Percentiles rank a stretch among this genome's conserved stretches.
These are phyloP conservation scores for Phyllosticta citrichinensis DNA, from an alignment of 2,329 filamentous ascomycete species.

Conservation along the genomic window DNA sequence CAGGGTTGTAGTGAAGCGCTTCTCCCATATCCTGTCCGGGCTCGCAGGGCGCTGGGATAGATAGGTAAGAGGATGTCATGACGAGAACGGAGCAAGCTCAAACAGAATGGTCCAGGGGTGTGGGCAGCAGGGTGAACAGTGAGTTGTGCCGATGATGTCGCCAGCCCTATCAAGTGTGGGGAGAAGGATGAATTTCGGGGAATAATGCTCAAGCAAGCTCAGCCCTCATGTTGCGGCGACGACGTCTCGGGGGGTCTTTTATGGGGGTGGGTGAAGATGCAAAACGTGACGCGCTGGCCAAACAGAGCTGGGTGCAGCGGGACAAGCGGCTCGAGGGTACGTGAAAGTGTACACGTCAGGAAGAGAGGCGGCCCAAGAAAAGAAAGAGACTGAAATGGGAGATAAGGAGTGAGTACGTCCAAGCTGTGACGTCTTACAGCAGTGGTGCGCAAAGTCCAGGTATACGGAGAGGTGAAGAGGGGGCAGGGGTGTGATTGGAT, in stretches of 20 bases:
- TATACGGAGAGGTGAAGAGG: neutral
- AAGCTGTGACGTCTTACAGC: constrained; percentile 28
- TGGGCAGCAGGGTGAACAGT: neutral
- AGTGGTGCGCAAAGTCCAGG: constrained; percentile 18
- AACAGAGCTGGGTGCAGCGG: constrained; percentile 13
- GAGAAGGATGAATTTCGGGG: constrained; percentile 9
- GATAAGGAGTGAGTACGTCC: constrained; percentile 16
- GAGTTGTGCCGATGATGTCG: constrained; percentile 5
- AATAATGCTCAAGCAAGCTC: constrained; percentile 5
- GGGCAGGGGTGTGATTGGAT: constrained; percentile 11
- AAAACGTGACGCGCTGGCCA: constrained; percentile 8
- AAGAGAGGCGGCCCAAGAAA: constrained; percentile 11
- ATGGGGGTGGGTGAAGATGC: neutral
- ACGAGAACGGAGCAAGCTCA: constrained; percentile 14
- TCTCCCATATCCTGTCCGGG: constrained; percentile 14
- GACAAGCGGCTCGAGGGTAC: constrained; percentile 3
- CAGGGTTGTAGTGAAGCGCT: constrained; percentile 11
- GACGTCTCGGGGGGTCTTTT: constrained; percentile 1
- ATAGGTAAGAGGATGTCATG: constrained; percentile 22
- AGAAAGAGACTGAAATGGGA: constrained; percentile 11
- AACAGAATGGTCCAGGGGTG: constrained; percentile 16
- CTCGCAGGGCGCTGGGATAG: constrained; percentile 17
- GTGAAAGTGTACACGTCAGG: constrained; percentile 7
- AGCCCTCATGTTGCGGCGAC: constrained; percentile 3
- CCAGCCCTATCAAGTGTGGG: constrained; percentile 2